These are phyloP conservation scores for Ceratobasidium sp. DNA, from an alignment of 1,284 basidiomycete genomes.

Conservation along the genomic window DNA sequence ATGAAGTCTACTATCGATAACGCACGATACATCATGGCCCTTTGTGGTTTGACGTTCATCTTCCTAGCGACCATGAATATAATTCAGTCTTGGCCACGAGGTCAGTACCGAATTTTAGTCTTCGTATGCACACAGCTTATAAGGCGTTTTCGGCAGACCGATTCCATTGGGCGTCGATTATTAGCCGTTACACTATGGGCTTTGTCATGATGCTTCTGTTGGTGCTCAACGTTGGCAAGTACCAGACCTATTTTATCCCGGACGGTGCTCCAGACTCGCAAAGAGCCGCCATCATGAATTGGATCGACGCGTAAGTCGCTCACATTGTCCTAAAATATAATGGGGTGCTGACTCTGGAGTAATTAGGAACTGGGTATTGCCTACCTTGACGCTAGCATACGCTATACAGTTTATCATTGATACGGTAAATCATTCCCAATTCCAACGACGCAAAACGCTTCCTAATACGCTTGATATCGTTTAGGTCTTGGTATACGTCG, in stretches of 20 bases:
- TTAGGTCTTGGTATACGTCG: slow-evolving; percentile 14
- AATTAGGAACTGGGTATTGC: slow-evolving; percentile 31
- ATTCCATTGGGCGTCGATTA: slow-evolving; percentile 32
- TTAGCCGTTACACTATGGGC: slow-evolving; percentile 34
- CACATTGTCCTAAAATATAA: background rate
- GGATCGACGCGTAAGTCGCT: slow-evolving; percentile 38
- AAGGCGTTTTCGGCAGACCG: slow-evolving; percentile 9
- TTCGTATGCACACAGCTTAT: too few species aligned
- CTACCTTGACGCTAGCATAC: slow-evolving; percentile 23
- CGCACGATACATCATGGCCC: slow-evolving; percentile 24
- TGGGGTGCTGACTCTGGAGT: background rate
- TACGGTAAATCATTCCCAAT: background rate
- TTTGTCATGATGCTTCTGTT: slow-evolving; percentile 23
- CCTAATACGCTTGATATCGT: background rate
- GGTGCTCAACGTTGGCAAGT: slow-evolving; percentile 23
- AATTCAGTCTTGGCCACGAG: slow-evolving; percentile 40
- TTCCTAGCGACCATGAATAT: slow-evolving; percentile 38
- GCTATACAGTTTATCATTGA: slow-evolving; percentile 28
- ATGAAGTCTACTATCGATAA: slow-evolving; percentile 23
- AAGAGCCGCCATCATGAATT: slow-evolving; percentile 9
- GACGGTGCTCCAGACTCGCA: background rate
- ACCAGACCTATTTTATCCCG: slow-evolving; percentile 8
- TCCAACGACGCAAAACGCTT: too few species aligned
- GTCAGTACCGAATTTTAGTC: background rate
- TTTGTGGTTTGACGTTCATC: slow-evolving; percentile 36